Conservation (phyloP, 768 basidiomycete genomes). For the Tulasnella sp. region DNA sequence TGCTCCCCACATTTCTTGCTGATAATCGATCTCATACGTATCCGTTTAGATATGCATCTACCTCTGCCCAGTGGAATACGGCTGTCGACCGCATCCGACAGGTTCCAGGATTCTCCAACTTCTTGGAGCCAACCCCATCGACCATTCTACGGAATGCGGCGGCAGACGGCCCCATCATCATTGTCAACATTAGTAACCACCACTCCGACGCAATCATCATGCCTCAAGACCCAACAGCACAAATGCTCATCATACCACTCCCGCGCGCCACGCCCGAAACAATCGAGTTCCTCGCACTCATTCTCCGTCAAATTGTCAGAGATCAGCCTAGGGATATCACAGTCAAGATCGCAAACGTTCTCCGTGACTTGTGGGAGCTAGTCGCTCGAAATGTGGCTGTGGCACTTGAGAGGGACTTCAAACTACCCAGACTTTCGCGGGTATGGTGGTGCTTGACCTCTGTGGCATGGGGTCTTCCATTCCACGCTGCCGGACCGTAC, state of each 20-base stretch:
- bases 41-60: not conserved
- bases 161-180: not conserved
- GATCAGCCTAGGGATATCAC: not conserved
- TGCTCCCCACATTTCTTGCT: too few relatives aligned
- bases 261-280: not conserved
- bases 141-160: not conserved
- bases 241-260: not conserved
- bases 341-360: not conserved
- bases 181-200: not conserved
- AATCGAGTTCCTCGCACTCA: not conserved
- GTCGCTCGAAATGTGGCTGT: not conserved
- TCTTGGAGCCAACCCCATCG: not conserved
- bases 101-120: not conserved
- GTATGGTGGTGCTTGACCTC: slow-evolving; percentile 2
- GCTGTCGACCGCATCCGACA: not conserved
- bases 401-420: not conserved
- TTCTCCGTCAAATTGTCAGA: not conserved
- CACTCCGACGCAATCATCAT: not conserved
- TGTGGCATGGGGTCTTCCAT: not conserved
- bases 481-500: slow-evolving; percentile 1
- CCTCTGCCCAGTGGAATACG: not conserved
- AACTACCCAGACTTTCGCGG: not conserved
- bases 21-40: not conserved
- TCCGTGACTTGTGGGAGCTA: not conserved
- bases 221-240: not conserved